Evolutionary conservation across 768 basidiomycete genomes (phyloP).

Genomic region (Mycena pura): DNA sequence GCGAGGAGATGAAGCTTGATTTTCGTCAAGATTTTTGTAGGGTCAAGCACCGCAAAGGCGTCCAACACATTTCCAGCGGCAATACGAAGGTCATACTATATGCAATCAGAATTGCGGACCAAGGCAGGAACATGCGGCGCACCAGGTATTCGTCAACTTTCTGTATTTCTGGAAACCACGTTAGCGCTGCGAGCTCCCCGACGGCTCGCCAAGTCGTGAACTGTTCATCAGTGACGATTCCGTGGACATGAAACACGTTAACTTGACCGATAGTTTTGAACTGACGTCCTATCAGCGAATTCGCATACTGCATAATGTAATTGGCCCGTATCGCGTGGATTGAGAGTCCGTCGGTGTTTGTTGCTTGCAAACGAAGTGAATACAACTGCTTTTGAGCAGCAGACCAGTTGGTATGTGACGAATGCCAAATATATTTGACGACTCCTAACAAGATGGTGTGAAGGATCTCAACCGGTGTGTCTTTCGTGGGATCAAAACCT

Average conservation of each 20-base stretch:
- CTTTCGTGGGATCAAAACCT: slow-evolving; percentile 15
- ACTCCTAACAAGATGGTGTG: slow-evolving; percentile 37
- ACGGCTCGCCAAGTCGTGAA: slow-evolving; percentile 30
- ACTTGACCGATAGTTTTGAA: slow-evolving; percentile 36
- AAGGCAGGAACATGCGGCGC: not conserved
- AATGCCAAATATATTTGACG: slow-evolving; percentile 39
- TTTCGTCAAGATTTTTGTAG: not conserved
- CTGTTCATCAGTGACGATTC: slow-evolving; percentile 26
- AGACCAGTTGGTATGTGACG: slow-evolving; percentile 23
- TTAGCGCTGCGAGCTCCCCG: slow-evolving; percentile 27
- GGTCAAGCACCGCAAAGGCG: not conserved
- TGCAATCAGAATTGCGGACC: not conserved
- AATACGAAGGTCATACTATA: not conserved
- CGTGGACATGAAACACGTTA: slow-evolving; percentile 33
- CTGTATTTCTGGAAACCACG: slow-evolving; percentile 37
- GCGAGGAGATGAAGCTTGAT: not conserved
- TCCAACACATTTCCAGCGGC: not conserved
- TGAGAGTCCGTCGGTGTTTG: slow-evolving; percentile 29
- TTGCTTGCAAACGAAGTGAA: slow-evolving; percentile 25
- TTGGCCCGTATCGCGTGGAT: slow-evolving; percentile 31
- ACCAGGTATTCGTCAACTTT: slow-evolving; percentile 32
- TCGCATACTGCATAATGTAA: slow-evolving; percentile 37
- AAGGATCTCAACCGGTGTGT: slow-evolving; percentile 34
- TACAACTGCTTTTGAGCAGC: slow-evolving; percentile 21
- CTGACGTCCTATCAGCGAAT: slow-evolving; percentile 36